phyloP scores from a whole-genome alignment of 306 rosid species.

The Cercis canadensis region DNA sequence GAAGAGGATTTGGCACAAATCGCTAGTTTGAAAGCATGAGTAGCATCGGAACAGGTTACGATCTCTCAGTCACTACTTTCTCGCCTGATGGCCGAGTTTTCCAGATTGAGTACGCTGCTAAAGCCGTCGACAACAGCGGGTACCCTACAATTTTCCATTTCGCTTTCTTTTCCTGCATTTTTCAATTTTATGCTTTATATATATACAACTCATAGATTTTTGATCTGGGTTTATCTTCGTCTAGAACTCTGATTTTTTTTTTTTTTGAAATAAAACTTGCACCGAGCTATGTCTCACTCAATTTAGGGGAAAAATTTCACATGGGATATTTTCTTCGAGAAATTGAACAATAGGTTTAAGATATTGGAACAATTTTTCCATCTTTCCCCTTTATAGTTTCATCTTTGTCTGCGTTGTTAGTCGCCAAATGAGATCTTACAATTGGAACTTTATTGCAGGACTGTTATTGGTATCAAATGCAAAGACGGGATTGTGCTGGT shows the following conservation, averaged over 20 bases:
- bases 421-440: conserved; percentile 25
- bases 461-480: conserved; percentile 97
- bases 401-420: not conserved
- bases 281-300: not conserved
- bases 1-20: conserved; percentile 23
- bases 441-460: conserved; percentile 60
- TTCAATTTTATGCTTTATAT: not conserved
- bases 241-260: not conserved
- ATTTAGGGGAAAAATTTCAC: not conserved
- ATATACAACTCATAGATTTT: not conserved
- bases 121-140: conserved; percentile 99
- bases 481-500: conserved; percentile 96
- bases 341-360: conserved; percentile 5
- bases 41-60: conserved; percentile 99
- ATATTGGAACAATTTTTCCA: not conserved
- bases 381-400: not conserved
- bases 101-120: conserved; percentile 98
- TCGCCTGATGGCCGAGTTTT: conserved; percentile 98
- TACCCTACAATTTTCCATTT: conserved; percentile 6
- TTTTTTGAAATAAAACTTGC: not conserved
- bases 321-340: not conserved
- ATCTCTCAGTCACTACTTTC: conserved; percentile 96
- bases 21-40: conserved; percentile 52
- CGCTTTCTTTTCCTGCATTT: not conserved
- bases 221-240: not conserved